phyloP scores from a whole-genome alignment of 805 yeast species.

The Metschnikowia anglica region DNA sequence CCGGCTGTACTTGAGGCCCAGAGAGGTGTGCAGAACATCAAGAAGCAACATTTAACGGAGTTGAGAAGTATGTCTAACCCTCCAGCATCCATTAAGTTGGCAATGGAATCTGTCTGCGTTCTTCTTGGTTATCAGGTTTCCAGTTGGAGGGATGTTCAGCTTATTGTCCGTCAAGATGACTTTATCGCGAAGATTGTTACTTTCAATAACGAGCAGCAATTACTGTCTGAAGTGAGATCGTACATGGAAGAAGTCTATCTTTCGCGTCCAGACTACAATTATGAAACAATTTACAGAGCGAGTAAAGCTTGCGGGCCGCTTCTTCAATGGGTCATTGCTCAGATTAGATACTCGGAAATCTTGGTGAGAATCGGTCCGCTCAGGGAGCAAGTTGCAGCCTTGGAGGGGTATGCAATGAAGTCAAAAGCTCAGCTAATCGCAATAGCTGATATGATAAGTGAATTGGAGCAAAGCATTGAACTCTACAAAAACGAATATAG shows the following conservation, averaged over 20 bases:
- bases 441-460: conserved; percentile 76
- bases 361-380: conserved; percentile 74
- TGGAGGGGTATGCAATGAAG: conserved; percentile 60
- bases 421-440: conserved; percentile 72
- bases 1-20: conserved; percentile 86
- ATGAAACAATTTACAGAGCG: conserved; percentile 77
- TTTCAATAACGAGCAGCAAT: conserved; percentile 61
- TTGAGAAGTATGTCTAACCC: conserved; percentile 87
- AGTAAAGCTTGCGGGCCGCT: conserved; percentile 95
- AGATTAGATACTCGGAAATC: conserved; percentile 71
- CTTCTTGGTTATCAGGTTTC: conserved; percentile 68
- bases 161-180: conserved; percentile 78
- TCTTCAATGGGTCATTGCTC: conserved; percentile 86
- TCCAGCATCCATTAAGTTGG: conserved; percentile 79
- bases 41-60: conserved; percentile 89
- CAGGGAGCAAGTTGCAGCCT: conserved; percentile 55
- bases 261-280: conserved; percentile 61
- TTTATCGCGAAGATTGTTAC: conserved; percentile 80
- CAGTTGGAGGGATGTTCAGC: conserved; percentile 81
- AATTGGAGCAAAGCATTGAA: conserved; percentile 68
- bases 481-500: conserved; percentile 68
- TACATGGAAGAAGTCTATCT: conserved; percentile 62
- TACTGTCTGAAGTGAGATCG: conserved; percentile 52
- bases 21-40: conserved; percentile 85
- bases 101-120: conserved; percentile 84